phyloP scores from a whole-genome alignment of 805 yeast genomes.

The Candida andamanensis region DNA sequence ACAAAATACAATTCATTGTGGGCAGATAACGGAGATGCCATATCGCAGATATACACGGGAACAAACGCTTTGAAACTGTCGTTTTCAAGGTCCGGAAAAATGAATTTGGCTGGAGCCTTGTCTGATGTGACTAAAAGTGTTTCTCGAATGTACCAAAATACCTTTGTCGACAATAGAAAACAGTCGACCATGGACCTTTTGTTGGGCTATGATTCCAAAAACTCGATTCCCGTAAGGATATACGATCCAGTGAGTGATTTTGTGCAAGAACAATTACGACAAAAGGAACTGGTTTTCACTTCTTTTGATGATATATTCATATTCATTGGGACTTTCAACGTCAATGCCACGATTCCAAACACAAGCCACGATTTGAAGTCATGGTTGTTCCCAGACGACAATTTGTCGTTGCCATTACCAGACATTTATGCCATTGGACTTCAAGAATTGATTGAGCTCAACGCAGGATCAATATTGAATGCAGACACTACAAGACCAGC shows the following conservation, averaged over 20 bases:
- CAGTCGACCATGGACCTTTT: slow-evolving; percentile 86
- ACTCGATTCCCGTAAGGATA: slow-evolving; percentile 64
- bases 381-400: slow-evolving; percentile 79
- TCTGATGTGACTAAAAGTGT: slow-evolving; percentile 96
- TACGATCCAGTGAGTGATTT: slow-evolving; percentile 87
- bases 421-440: slow-evolving; percentile 86
- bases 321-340: slow-evolving; percentile 81
- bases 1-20: slow-evolving; percentile 75
- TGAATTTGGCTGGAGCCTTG: slow-evolving; percentile 95
- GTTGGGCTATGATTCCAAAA: slow-evolving; percentile 68
- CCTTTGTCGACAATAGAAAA: slow-evolving; percentile 86
- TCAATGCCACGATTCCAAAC: slow-evolving; percentile 59
- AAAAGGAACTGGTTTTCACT: slow-evolving; percentile 50
- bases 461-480: slow-evolving; percentile 83
- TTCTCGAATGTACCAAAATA: slow-evolving; percentile 90
- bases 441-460: slow-evolving; percentile 90
- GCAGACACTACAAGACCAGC: slow-evolving; percentile 75
- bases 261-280: slow-evolving; percentile 60
- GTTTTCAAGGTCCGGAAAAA: slow-evolving; percentile 89
- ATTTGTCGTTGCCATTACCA: slow-evolving; percentile 41
- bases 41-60: slow-evolving; percentile 57
- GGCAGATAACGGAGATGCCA: slow-evolving; percentile 70
- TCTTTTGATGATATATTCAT: slow-evolving; percentile 54
- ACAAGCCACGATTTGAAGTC: slow-evolving; percentile 51
- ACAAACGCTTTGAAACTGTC: slow-evolving; percentile 74